phyloP scores from a whole-genome alignment of 2,329 filamentous ascomycete genomes.

The Zymoseptoria pseudotritici region DNA sequence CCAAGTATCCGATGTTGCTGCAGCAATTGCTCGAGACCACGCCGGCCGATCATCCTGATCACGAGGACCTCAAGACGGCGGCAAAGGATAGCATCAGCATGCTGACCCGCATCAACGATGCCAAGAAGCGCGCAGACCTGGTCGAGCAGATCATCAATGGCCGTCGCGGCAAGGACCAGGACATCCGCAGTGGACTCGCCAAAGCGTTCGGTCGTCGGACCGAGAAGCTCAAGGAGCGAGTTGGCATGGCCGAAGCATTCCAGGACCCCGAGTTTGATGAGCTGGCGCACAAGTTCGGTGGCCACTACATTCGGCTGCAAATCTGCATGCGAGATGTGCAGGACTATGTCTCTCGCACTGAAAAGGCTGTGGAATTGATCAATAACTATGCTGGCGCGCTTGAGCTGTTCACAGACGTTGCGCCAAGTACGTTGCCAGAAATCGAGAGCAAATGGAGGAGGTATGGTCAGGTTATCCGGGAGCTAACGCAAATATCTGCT shows the following conservation, averaged over 20 bases:
- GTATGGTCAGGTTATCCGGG: slow-evolving; percentile 79
- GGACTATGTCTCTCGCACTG: slow-evolving; percentile 75
- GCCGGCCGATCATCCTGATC: slow-evolving; percentile 75
- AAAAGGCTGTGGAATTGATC: slow-evolving; percentile 73
- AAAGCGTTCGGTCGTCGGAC: slow-evolving; percentile 86
- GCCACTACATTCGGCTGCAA: slow-evolving; percentile 86
- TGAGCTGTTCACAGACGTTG: slow-evolving; percentile 67
- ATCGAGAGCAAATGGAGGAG: slow-evolving; percentile 90
- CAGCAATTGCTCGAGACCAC: slow-evolving; percentile 73
- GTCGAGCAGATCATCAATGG: slow-evolving; percentile 76
- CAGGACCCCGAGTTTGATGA: slow-evolving; percentile 78
- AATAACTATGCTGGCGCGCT: slow-evolving; percentile 73
- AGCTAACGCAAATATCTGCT: slow-evolving; percentile 74
- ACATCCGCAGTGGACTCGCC: slow-evolving; percentile 74
- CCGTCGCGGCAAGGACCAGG: slow-evolving; percentile 74
- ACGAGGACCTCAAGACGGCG: slow-evolving; percentile 59
- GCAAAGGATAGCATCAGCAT: slow-evolving; percentile 60
- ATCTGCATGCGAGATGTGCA: slow-evolving; percentile 92
- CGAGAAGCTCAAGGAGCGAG: slow-evolving; percentile 71
- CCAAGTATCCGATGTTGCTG: slow-evolving; percentile 86
- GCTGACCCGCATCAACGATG: slow-evolving; percentile 72
- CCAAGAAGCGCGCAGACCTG: slow-evolving; percentile 89
- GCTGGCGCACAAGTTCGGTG: slow-evolving; percentile 77
- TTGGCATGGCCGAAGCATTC: slow-evolving; percentile 56
- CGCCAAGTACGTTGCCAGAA: slow-evolving; percentile 67